phyloP scores from a whole-genome alignment of 768 basidiomycete species.

The Lepiota venenata region DNA sequence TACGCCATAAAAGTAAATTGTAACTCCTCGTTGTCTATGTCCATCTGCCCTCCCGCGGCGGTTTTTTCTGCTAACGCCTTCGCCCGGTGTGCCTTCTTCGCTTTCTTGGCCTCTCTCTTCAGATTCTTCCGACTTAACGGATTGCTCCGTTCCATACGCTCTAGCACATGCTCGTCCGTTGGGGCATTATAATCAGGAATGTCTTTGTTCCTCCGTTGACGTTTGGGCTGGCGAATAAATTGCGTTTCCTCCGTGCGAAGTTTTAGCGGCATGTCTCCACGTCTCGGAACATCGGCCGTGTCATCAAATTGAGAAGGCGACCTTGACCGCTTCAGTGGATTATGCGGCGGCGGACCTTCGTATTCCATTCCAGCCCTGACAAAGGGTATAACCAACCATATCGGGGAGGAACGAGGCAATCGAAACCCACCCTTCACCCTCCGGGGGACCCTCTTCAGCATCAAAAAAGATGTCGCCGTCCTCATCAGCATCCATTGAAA shows the following conservation, averaged over 20 bases:
- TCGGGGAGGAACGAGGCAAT: neutral
- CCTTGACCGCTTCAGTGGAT: slow-evolving; percentile 35
- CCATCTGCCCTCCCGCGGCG: slow-evolving; percentile 33
- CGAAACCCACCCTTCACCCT: slow-evolving; percentile 30
- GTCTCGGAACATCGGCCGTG: slow-evolving; percentile 8
- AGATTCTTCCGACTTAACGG: slow-evolving; percentile 56
- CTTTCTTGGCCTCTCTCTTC: slow-evolving; percentile 64
- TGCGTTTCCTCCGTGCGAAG: slow-evolving; percentile 16
- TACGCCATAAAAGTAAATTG: slow-evolving; percentile 47
- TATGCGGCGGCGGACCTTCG: slow-evolving; percentile 29
- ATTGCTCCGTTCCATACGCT: slow-evolving; percentile 49
- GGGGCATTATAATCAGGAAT: slow-evolving; percentile 50
- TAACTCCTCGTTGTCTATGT: slow-evolving; percentile 43
- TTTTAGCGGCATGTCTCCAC: slow-evolving; percentile 14
- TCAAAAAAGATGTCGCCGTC: slow-evolving; percentile 40
- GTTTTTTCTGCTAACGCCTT: slow-evolving; percentile 4
- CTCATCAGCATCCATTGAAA: slow-evolving; percentile 43
- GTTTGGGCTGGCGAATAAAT: slow-evolving; percentile 49
- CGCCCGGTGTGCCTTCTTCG: slow-evolving; percentile 45
- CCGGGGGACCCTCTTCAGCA: slow-evolving; percentile 40
- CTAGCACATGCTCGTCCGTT: slow-evolving; percentile 41
- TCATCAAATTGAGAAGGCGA: slow-evolving; percentile 29
- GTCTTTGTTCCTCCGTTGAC: slow-evolving; percentile 54
- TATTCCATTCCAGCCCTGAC: slow-evolving; percentile 28
- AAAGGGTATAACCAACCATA: neutral